Evolutionary conservation across 805 yeast genomes (phyloP).

Genomic region (Candida chilensis): DNA sequence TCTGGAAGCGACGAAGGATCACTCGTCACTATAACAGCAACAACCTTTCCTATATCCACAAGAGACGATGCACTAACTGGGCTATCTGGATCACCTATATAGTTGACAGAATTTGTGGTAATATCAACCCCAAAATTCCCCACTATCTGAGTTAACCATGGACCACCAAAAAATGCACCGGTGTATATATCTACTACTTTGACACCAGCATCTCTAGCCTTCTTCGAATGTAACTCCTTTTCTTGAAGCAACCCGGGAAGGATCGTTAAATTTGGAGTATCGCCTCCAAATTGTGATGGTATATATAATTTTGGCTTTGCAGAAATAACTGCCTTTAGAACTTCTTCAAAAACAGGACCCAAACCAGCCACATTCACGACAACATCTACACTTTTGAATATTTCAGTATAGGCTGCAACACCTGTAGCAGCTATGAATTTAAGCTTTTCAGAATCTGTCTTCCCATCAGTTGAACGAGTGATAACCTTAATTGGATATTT

Average conservation of each 20-base stretch:
- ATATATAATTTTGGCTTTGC: constrained; percentile 42
- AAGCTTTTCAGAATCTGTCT: constrained; percentile 17
- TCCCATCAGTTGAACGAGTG: constrained; percentile 31
- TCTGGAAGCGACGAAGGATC: constrained; percentile 33
- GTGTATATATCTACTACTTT: constrained; percentile 37
- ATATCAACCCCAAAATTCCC: constrained; percentile 27
- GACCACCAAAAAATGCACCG: constrained; percentile 22
- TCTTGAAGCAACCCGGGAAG: constrained; percentile 20
- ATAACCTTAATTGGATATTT: constrained; percentile 41
- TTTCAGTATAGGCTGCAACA: constrained; percentile 20
- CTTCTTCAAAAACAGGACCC: constrained; percentile 16
- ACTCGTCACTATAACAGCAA: constrained; percentile 28
- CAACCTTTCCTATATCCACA: constrained; percentile 32
- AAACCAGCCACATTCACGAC: constrained; percentile 33
- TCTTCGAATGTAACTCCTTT: constrained; percentile 25
- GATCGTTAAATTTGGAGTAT: constrained; percentile 16
- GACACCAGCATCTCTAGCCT: constrained; percentile 31
- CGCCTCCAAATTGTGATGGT: constrained; percentile 55
- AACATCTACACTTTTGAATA: constrained; percentile 39
- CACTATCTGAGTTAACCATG: constrained; percentile 20
- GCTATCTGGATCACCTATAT: constrained; percentile 28
- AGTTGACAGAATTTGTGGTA: constrained; percentile 19
- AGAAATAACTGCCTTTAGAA: constrained; percentile 28
- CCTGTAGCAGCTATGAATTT: constrained; percentile 25
- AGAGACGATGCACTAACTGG: constrained; percentile 23